A percentile compares a stretch with the other conserved stretches of the same genome.
phyloP scores from a whole-genome alignment of 495 filamentous ascomycete genomes.

The Hypoxylon fragiforme region DNA sequence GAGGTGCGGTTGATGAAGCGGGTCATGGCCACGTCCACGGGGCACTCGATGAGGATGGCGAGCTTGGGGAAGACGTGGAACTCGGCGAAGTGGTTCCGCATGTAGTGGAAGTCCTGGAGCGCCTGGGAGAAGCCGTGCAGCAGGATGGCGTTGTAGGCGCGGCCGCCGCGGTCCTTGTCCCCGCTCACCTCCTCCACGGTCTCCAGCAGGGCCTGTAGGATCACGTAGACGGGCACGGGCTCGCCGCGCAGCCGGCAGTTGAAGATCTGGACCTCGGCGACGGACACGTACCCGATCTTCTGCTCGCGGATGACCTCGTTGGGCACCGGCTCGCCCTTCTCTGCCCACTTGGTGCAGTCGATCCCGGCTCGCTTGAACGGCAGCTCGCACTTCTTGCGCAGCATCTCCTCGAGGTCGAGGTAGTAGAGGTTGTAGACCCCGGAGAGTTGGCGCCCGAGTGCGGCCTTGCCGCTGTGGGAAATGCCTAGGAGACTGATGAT shows the following conservation, averaged over 20 bases:
- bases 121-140: not conserved
- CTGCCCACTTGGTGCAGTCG: not conserved
- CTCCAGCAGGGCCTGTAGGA: not conserved
- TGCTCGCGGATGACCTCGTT: too few species aligned
- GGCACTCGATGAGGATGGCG: not conserved
- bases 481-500: conserved; percentile 5
- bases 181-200: not conserved
- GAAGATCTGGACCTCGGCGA: too few species aligned
- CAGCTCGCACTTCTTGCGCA: too few species aligned
- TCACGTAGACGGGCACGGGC: not conserved
- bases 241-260: too few species aligned
- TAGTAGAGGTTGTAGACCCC: conserved; percentile 1
- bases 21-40: not conserved
- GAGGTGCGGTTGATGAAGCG: not conserved
- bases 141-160: not conserved
- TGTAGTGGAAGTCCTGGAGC: not conserved
- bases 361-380: not conserved
- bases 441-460: not conserved
- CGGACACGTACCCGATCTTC: too few species aligned
- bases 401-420: not conserved
- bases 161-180: not conserved
- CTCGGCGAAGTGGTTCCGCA: not conserved
- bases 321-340: not conserved
- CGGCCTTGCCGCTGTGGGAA: not conserved
- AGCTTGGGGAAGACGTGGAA: not conserved